phyloP scores from a whole-genome alignment of 2,329 filamentous ascomycete genomes.

The Aspergillus felis region DNA sequence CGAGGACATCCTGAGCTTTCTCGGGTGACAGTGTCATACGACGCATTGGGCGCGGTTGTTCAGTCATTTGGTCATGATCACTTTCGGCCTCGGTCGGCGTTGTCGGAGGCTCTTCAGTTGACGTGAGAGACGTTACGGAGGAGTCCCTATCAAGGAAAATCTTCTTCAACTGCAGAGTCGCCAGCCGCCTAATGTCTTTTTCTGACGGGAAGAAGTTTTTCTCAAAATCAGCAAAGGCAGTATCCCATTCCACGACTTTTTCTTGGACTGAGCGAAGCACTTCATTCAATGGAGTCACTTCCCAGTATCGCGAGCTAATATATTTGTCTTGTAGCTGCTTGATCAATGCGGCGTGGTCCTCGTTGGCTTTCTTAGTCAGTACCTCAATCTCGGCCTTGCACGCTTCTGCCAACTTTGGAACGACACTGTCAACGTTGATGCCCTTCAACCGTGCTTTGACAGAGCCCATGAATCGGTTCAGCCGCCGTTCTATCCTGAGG shows the following conservation, averaged over 20 bases:
- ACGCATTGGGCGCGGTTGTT: conserved; percentile 32
- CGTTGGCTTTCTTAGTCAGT: conserved; percentile 72
- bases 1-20: conserved; percentile 60
- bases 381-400: conserved; percentile 79
- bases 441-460: conserved; percentile 78
- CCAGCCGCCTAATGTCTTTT: conserved; percentile 89
- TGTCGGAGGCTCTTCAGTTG: conserved; percentile 62
- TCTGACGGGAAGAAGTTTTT: conserved; percentile 88
- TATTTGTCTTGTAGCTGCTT: conserved; percentile 84
- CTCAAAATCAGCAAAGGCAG: conserved; percentile 85
- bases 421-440: conserved; percentile 86
- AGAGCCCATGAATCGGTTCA: conserved; percentile 82
- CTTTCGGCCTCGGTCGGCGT: conserved; percentile 36
- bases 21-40: conserved; percentile 54
- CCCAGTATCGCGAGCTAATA: conserved; percentile 91
- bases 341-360: conserved; percentile 72
- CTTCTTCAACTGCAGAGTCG: conserved; percentile 87
- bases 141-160: conserved; percentile 87
- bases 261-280: conserved; percentile 88
- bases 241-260: conserved; percentile 90
- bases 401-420: conserved; percentile 78
- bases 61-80: conserved; percentile 24
- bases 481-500: conserved; percentile 71
- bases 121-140: conserved; percentile 68
- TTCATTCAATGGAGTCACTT: conserved; percentile 88